Percentiles rank a stretch among this genome's conserved stretches.
Conservation (phyloP, 2,329 filamentous ascomycete species). For the Balansia obtecta region DNA sequence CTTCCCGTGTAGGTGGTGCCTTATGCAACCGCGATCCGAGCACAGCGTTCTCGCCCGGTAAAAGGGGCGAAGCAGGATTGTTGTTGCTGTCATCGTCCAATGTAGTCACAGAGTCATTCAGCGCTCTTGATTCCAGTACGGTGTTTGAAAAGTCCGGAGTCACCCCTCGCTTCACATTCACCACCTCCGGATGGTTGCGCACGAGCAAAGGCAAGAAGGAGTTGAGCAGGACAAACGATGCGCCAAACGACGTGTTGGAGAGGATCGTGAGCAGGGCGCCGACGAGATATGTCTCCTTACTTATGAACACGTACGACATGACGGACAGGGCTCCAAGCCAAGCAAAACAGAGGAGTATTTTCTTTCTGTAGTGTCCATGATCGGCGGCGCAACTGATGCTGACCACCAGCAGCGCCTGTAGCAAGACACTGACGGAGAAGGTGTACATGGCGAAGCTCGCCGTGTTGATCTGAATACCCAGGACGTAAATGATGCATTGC, state of each 20-base stretch:
- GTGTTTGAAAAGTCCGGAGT: slow-evolving; percentile 21
- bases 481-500: slow-evolving; percentile 72
- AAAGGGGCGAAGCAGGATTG: slow-evolving; percentile 35
- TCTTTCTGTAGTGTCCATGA: slow-evolving; percentile 85
- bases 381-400: slow-evolving; percentile 95
- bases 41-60: slow-evolving; percentile 20
- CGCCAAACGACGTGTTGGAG: slow-evolving; percentile 87
- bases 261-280: slow-evolving; percentile 77
- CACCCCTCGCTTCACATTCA: slow-evolving; percentile 15
- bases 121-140: slow-evolving; percentile 21
- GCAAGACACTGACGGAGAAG: slow-evolving; percentile 80
- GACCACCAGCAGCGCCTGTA: slow-evolving; percentile 84
- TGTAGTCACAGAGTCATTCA: slow-evolving; percentile 21
- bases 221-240: slow-evolving; percentile 89
- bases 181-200: slow-evolving; percentile 57
- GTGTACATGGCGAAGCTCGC: slow-evolving; percentile 98
- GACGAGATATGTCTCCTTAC: slow-evolving; percentile 63
- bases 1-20: slow-evolving; percentile 29
- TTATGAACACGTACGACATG: slow-evolving; percentile 77
- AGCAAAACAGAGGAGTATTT: slow-evolving; percentile 73
- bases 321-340: slow-evolving; percentile 69
- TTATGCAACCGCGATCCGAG: slow-evolving; percentile 22
- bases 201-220: slow-evolving; percentile 89
- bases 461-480: slow-evolving; percentile 84
- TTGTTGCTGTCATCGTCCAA: slow-evolving; percentile 20